Evolutionary conservation across 305 asterid species (phyloP).

Genomic region (Fraxinus sp.): DNA sequence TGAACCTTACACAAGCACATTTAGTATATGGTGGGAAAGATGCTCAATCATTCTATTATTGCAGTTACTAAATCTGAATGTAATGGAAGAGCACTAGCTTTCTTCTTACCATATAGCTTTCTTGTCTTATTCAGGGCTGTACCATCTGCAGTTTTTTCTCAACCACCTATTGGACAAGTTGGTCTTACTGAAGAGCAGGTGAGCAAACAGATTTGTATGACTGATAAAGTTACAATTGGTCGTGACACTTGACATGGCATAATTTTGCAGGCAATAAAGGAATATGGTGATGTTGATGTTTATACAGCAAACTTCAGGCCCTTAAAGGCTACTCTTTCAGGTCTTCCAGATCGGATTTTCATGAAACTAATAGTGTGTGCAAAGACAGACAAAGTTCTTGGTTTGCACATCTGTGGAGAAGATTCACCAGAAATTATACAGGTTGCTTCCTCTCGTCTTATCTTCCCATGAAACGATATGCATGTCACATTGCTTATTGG

Average conservation of each 20-base stretch:
- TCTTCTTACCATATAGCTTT: conserved; percentile 14
- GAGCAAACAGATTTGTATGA: conserved; percentile 17
- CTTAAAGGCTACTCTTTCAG: conserved; percentile 89
- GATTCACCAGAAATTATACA: conserved; percentile 92
- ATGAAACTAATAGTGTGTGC: conserved; percentile 90
- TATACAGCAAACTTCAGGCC: conserved; percentile 85
- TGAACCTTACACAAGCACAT: not conserved
- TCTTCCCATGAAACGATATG: not conserved
- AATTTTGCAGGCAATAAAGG: conserved; percentile 65
- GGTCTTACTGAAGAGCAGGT: conserved; percentile 97
- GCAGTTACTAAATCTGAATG: not conserved
- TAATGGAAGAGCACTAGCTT: not conserved
- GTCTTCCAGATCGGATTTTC: conserved; percentile 86
- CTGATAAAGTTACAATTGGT: conserved; percentile 14
- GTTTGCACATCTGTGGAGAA: conserved; percentile 94
- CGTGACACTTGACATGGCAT: conserved; percentile 21
- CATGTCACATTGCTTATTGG: conserved; percentile 7
- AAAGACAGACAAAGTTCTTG: conserved; percentile 73
- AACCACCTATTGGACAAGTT: conserved; percentile 94
- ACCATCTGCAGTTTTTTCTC: conserved; percentile 93
- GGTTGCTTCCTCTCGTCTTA: conserved; percentile 42
- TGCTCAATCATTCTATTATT: conserved; percentile 5
- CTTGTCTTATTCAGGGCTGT: conserved; percentile 58
- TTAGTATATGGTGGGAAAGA: not conserved
- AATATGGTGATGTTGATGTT: conserved; percentile 78